phyloP scores from a whole-genome alignment of 2,329 filamentous ascomycete species.

The Capronia americana region DNA sequence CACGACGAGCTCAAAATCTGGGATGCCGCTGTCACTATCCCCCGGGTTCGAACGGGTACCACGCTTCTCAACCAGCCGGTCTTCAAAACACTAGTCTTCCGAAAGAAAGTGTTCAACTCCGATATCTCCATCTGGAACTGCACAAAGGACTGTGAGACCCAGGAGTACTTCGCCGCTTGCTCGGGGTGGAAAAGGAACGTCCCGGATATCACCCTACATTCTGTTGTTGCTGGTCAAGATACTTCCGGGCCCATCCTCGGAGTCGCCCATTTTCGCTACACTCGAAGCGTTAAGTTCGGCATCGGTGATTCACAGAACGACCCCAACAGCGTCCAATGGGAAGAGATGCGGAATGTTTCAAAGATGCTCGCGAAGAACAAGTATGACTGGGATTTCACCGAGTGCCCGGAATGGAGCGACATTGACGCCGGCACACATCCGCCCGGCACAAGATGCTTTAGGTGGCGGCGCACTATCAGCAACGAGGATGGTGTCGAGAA shows the following conservation, averaged over 20 bases:
- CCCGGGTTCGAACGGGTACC: background rate
- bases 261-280: slow-evolving; percentile 13
- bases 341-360: slow-evolving; percentile 13
- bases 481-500: slow-evolving; percentile 4
- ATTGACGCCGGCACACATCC: background rate
- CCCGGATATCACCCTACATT: slow-evolving; percentile 18
- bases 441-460: slow-evolving; percentile 11
- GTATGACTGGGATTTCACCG: slow-evolving; percentile 9
- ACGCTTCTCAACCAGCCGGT: background rate
- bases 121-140: slow-evolving; percentile 14
- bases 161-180: slow-evolving; percentile 13
- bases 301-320: slow-evolving; percentile 12
- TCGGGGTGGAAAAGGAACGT: slow-evolving; percentile 3
- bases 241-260: slow-evolving; percentile 3
- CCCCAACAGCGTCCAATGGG: slow-evolving; percentile 8
- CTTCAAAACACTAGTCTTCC: slow-evolving; percentile 14
- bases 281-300: slow-evolving; percentile 8
- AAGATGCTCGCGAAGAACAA: slow-evolving; percentile 1
- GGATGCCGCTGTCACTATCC: background rate
- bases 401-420: background rate
- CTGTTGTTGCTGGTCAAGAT: background rate
- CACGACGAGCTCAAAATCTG: background rate
- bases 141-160: background rate
- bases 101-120: slow-evolving; percentile 4
- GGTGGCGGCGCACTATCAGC: slow-evolving; percentile 8